These are phyloP conservation scores for Globisporangium carolinianum DNA, from an alignment of 352 stramenopile species.

Conservation along the genomic window DNA sequence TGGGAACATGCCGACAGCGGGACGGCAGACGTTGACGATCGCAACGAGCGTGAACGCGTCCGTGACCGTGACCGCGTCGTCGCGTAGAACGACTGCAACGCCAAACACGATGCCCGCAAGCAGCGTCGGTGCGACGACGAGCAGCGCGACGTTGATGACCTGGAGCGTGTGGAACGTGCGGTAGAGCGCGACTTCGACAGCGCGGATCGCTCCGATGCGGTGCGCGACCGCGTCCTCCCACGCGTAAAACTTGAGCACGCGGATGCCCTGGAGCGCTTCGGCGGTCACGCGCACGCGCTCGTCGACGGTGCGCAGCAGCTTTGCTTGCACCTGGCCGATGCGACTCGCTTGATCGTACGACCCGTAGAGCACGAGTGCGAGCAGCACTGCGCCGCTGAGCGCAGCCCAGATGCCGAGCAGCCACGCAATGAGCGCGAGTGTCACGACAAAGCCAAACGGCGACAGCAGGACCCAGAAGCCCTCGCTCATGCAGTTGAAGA, in stretches of 20 bases:
- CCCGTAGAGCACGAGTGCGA: constrained; percentile 6
- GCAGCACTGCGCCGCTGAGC: constrained; percentile 1
- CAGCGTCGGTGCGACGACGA: constrained; percentile 44
- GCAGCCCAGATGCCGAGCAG: constrained; percentile 7
- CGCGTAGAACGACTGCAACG: constrained; percentile 26
- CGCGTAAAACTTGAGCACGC: constrained; percentile 70
- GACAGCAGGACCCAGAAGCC: constrained; percentile 4
- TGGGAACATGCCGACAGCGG: constrained; percentile 21
- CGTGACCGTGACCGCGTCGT: constrained; percentile 33
- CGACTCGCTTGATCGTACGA: background rate
- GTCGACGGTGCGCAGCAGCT: constrained; percentile 10
- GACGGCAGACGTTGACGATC: constrained; percentile 28
- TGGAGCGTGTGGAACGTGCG: constrained; percentile 50
- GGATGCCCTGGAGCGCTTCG: constrained; percentile 68
- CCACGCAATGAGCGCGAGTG: constrained; percentile 14
- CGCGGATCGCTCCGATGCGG: constrained; percentile 15
- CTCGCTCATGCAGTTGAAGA: constrained; percentile 15
- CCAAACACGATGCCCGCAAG: constrained; percentile 33
- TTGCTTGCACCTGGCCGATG: constrained; percentile 2
- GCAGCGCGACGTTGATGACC: constrained; percentile 49
- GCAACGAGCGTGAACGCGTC: constrained; percentile 34
- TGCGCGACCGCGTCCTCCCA: constrained; percentile 25
- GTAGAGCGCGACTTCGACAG: constrained; percentile 45
- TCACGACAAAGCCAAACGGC: constrained; percentile 10
- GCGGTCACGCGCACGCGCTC: background rate